Percentiles rank a stretch among this genome's conserved stretches.
Conservation (phyloP, 2,329 filamentous ascomycete genomes). For the Trichoderma arundinaceum region DNA sequence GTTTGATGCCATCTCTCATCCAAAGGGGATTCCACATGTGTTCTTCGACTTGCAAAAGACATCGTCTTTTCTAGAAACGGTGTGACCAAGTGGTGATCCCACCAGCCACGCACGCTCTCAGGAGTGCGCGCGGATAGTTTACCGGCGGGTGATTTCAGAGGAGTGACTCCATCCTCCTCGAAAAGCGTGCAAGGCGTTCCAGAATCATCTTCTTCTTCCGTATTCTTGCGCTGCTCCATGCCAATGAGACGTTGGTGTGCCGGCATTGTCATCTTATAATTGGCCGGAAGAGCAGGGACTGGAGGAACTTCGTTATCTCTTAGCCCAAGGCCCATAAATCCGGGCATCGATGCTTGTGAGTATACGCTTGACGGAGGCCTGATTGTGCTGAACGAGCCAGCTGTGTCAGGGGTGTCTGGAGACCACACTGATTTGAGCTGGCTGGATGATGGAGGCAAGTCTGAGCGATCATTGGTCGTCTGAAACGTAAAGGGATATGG, state of each 20-base stretch:
- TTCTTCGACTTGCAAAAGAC: conserved; percentile 51
- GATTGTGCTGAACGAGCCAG: conserved; percentile 48
- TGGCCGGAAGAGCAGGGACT: conserved; percentile 62
- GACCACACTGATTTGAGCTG: conserved; percentile 63
- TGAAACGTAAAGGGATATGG: conserved; percentile 22
- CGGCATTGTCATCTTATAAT: conserved; percentile 44
- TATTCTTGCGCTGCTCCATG: conserved; percentile 40
- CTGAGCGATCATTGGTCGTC: conserved; percentile 15
- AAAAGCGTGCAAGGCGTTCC: conserved; percentile 70
- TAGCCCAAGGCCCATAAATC: conserved; percentile 29
- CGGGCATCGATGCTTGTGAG: conserved; percentile 57
- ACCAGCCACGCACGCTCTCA: conserved; percentile 68
- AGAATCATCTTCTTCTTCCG: conserved; percentile 56
- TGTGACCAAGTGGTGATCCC: conserved; percentile 76
- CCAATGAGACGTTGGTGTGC: conserved; percentile 47
- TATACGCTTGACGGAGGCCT: conserved; percentile 65
- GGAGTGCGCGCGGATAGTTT: conserved; percentile 48
- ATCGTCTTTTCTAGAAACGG: conserved; percentile 62
- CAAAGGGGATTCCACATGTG: conserved; percentile 43
- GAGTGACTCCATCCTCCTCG: conserved; percentile 66
- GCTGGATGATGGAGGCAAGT: conserved; percentile 36
- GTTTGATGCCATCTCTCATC: conserved; percentile 30
- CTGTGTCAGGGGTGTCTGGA: conserved; percentile 63
- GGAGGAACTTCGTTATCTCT: conserved; percentile 57
- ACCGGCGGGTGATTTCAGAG: conserved; percentile 48